These are phyloP conservation scores for Verticillium dahliae DNA, from an alignment of 2,329 filamentous ascomycete species.

Conservation along the genomic window DNA sequence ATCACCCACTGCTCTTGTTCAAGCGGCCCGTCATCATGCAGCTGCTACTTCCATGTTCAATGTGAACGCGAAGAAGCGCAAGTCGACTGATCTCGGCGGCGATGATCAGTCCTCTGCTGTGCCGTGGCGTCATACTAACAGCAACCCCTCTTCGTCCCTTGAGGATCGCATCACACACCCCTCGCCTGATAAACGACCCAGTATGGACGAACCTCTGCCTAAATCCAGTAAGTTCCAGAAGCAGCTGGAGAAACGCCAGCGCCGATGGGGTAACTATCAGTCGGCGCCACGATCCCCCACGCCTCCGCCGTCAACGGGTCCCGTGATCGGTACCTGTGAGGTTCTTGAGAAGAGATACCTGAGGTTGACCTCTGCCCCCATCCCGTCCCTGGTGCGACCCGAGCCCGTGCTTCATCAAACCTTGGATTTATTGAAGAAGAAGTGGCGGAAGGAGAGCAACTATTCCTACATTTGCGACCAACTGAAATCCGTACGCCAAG, in stretches of 20 bases:
- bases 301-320: constrained; percentile 53
- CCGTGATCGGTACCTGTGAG: constrained; percentile 80
- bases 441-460: constrained; percentile 90
- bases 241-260: constrained; percentile 80
- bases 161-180: constrained; percentile 71
- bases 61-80: constrained; percentile 66
- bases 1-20: constrained; percentile 78
- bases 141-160: constrained; percentile 37
- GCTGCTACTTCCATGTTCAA: background rate
- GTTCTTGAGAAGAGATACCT: constrained; percentile 90
- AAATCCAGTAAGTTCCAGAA: constrained; percentile 83
- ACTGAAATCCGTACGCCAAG: constrained; percentile 97
- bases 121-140: constrained; percentile 72
- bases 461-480: constrained; percentile 98
- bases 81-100: constrained; percentile 61
- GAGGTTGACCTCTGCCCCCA: constrained; percentile 83
- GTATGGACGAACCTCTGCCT: constrained; percentile 33
- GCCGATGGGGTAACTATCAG: constrained; percentile 68
- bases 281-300: constrained; percentile 48
- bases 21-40: constrained; percentile 34
- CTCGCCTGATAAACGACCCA: constrained; percentile 37
- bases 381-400: constrained; percentile 83
- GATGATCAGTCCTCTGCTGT: constrained; percentile 45
- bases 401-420: constrained; percentile 74
- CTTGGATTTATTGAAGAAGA: constrained; percentile 82